phyloP scores from a whole-genome alignment of 106 monocot species.

The Apostasia shenzhenica region DNA sequence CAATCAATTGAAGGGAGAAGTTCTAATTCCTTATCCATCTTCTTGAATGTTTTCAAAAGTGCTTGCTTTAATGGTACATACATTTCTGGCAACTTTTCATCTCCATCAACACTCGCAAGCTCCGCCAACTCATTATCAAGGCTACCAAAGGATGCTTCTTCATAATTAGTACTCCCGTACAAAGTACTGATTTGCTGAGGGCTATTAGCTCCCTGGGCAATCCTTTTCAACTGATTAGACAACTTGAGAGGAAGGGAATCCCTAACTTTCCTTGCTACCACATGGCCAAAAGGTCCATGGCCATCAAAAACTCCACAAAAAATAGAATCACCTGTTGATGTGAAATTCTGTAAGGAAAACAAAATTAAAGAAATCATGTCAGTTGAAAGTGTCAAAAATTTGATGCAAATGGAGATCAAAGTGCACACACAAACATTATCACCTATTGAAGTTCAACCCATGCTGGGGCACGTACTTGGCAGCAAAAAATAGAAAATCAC shows the following conservation, averaged over 20 bases:
- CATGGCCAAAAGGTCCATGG: constrained; percentile 70
- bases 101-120: constrained; percentile 20
- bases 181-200: constrained; percentile 7
- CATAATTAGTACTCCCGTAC: constrained; percentile 23
- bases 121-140: constrained; percentile 46
- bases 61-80: constrained; percentile 42
- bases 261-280: constrained; percentile 73
- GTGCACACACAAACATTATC: no score
- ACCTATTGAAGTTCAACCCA: no score
- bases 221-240: constrained; percentile 22
- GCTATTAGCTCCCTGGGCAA: constrained; percentile 6
- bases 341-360: constrained; percentile 35
- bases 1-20: constrained; percentile 58
- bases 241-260: constrained; percentile 70
- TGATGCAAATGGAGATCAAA: no score
- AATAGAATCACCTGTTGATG: constrained; percentile 44
- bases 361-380: no score
- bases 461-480: no score
- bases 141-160: constrained; percentile 28
- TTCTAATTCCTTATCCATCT: constrained; percentile 83
- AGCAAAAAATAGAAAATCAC: no score
- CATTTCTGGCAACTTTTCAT: constrained; percentile 40
- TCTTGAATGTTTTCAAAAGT: constrained; percentile 55
- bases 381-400: no score
- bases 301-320: constrained; percentile 88